Evolutionary conservation across 2,329 filamentous ascomycete species (phyloP).

Genomic region (Balansia obtecta): DNA sequence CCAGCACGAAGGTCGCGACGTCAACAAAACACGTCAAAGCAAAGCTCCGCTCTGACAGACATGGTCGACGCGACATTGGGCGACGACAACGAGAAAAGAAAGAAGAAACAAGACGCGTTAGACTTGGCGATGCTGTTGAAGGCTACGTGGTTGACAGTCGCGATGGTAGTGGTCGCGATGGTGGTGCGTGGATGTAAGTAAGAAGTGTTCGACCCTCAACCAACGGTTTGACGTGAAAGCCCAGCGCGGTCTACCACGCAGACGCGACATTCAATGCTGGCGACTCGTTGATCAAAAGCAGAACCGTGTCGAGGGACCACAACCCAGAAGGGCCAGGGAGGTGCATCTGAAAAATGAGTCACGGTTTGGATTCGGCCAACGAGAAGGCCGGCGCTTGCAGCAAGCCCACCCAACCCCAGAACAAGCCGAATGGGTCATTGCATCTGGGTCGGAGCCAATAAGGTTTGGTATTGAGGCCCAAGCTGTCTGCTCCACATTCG

Average conservation of each 20-base stretch:
- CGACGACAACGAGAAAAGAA: neutral
- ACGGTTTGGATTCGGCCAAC: slow-evolving; percentile 18
- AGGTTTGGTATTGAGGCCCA: neutral
- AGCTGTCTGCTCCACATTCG: neutral
- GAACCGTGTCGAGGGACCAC: neutral
- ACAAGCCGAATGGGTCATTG: neutral
- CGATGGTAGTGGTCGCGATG: neutral
- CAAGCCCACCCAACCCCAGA: slow-evolving; percentile 16
- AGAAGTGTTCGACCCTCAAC: neutral
- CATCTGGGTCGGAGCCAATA: neutral
- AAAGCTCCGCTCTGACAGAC: neutral
- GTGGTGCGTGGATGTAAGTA: neutral
- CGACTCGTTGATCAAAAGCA: neutral
- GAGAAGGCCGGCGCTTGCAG: slow-evolving; percentile 18
- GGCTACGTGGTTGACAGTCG: neutral
- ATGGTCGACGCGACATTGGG: neutral
- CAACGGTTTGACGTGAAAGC: neutral
- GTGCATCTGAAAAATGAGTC: slow-evolving; percentile 21
- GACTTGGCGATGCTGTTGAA: neutral
- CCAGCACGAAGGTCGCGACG: neutral
- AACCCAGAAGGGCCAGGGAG: neutral
- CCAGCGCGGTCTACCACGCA: neutral
- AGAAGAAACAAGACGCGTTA: neutral
- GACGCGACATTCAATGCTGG: neutral
- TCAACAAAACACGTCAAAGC: neutral